phyloP scores from a whole-genome alignment of 2,329 filamentous ascomycete species.

The Colletotrichum sp. region DNA sequence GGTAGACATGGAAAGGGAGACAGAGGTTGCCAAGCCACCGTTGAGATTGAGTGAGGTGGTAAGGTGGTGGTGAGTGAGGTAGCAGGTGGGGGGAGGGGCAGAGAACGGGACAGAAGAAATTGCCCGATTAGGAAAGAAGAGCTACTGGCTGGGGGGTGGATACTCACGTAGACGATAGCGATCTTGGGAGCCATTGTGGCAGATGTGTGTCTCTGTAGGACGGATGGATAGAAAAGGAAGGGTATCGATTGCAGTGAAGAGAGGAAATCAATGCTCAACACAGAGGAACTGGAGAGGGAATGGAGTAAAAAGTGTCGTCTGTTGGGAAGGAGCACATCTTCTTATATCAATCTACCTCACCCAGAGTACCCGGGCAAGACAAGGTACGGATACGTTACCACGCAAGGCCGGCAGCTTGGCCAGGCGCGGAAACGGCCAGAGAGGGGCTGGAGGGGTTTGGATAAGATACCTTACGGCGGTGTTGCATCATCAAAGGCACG shows the following conservation, averaged over 20 bases:
- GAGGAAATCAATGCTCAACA: not conserved
- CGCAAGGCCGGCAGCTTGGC: not conserved
- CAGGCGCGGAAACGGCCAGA: not conserved
- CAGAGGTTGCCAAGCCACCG: not conserved
- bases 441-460: not conserved
- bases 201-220: constrained; percentile 16
- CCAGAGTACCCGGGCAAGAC: not conserved
- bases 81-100: not conserved
- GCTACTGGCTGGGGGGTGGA: not conserved
- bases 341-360: not conserved
- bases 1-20: not conserved
- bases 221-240: not conserved
- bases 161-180: constrained; percentile 85
- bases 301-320: not conserved
- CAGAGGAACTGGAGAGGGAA: not conserved
- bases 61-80: not conserved
- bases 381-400: not conserved
- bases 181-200: constrained; percentile 85
- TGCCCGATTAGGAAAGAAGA: constrained; percentile 14
- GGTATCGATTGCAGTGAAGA: not conserved
- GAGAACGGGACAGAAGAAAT: constrained; percentile 1
- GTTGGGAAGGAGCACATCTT: not conserved
- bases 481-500: not conserved
- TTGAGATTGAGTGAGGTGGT: not conserved
- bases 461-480: not conserved